Evolutionary conservation across 148 eudicot species (phyloP).

Genomic region (Rhododendron williamsianum): DNA sequence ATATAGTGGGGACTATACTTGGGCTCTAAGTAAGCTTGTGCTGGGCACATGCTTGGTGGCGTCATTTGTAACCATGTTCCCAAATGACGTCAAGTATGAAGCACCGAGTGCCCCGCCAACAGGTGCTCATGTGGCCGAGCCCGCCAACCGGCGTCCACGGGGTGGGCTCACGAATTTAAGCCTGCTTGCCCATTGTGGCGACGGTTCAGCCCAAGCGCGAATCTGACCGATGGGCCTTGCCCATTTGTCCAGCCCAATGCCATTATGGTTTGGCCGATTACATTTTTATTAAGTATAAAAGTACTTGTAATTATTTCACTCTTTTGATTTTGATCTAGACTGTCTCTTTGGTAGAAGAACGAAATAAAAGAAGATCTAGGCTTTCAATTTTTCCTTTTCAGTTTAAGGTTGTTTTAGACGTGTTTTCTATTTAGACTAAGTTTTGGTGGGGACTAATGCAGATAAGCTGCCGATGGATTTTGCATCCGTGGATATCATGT

Average conservation of each 20-base stretch:
- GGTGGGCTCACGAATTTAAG: not conserved
- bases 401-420: not conserved
- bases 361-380: not conserved
- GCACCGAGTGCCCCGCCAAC: not conserved
- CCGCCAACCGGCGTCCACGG: not conserved
- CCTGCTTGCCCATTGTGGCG: not conserved
- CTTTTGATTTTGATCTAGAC: not conserved
- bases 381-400: not conserved
- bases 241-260: not conserved
- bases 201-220: not conserved
- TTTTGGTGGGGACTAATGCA: conserved; percentile 10
- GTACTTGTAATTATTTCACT: not conserved
- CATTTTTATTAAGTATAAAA: not conserved
- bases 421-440: not conserved
- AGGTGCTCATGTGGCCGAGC: too few species aligned
- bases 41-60: not conserved
- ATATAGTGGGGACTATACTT: too few species aligned
- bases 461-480: conserved; percentile 58
- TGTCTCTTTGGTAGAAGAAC: not conserved
- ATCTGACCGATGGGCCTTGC: not conserved
- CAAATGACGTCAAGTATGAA: not conserved
- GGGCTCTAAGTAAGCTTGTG: not conserved
- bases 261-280: not conserved
- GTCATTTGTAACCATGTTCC: not conserved
- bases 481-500: conserved; percentile 51